Base-by-base conservation (phyloP, 192 early-diverging fungal genomes). In the Chytriomyces confervae region DNA sequence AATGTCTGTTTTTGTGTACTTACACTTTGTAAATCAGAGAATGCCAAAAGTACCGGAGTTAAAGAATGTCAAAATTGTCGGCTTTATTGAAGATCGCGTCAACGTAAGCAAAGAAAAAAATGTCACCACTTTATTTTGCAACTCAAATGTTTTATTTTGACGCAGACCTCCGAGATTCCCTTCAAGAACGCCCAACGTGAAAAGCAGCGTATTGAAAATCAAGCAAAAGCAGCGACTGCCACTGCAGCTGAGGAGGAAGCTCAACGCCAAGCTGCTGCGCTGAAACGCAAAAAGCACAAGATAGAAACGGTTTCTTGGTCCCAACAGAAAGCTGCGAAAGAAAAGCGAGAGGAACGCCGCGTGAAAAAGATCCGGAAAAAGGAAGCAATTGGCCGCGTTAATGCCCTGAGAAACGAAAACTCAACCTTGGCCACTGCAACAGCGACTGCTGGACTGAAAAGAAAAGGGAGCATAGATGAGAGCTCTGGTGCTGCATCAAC, bases 41-140 rank as follows among this genome's bases (percentile, higher is more conserved):
- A 64, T 99, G 50, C 97, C 97, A 16, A 96, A 93, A 72, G 96
- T 99, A 95, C 95, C 96, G 3, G 97, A 98, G 84, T 80, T 99
- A 60, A 89, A 89, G 62, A 61, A 13, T 16, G 46, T 62, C 10
- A 80, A 79, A 61, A 62, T 69, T 18, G 64, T n/a, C 62, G 66
- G 48, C 43, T 81, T 82, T 0, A 61, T 80, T 27, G 82, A 83
- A 6, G 79, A 80, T 1, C 82, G 87, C 24, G 79, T 86, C 57
- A 80, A 84, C 79, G 79, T 69, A 36, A 66, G 76, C 61, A 61
- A 29, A 43, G 61, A 46, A 36, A 6, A 61, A 61, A 27, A 36
- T 47, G 0, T 2, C 50, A 13, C 50, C 53, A 20, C 13, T 7
- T 75, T 10, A 70, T 36, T 36, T 18, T 24, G 48, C 36, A 20